Conservation (phyloP, 495 filamentous ascomycete species). For the Hamigera avellanea region DNA sequence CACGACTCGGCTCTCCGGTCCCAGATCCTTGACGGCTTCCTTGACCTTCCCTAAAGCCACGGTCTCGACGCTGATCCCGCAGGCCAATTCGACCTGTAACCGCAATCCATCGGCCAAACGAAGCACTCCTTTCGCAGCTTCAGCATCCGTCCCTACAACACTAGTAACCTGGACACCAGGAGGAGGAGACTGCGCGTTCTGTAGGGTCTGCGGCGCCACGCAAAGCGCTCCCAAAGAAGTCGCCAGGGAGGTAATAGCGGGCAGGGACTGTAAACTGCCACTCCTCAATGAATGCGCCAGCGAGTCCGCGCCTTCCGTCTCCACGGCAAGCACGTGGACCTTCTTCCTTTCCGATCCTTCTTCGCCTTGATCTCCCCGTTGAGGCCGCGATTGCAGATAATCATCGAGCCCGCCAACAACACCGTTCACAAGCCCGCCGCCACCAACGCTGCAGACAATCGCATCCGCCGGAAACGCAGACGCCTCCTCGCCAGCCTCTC, state of each 20-base stretch:
- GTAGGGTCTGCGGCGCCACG: slow-evolving; percentile 58
- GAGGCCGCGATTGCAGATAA: slow-evolving; percentile 17
- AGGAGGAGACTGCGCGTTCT: slow-evolving; percentile 34
- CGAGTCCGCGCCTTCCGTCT: slow-evolving; percentile 67
- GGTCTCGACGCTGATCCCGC: slow-evolving; percentile 60
- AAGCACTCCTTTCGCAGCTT: slow-evolving; percentile 63
- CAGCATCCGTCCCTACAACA: slow-evolving; percentile 59
- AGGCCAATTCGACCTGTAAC: slow-evolving; percentile 70
- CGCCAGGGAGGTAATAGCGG: slow-evolving; percentile 66
- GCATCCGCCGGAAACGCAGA: slow-evolving; percentile 38
- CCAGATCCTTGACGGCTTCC: slow-evolving; percentile 42
- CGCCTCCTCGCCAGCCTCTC: slow-evolving; percentile 5
- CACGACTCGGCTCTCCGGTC: slow-evolving; percentile 55
- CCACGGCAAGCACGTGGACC: slow-evolving; percentile 57
- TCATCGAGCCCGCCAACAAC: slow-evolving; percentile 54
- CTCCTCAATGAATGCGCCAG: slow-evolving; percentile 45
- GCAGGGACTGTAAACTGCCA: slow-evolving; percentile 46
- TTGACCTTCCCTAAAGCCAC: slow-evolving; percentile 32
- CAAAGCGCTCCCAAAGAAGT: slow-evolving; percentile 59
- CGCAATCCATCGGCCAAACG: slow-evolving; percentile 65
- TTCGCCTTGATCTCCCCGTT: not conserved
- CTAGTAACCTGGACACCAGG: slow-evolving; percentile 39
- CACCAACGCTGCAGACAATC: slow-evolving; percentile 74
- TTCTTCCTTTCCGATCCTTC: slow-evolving; percentile 1
- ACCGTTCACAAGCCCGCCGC: slow-evolving; percentile 75